These are phyloP conservation scores for Cercospora canescens DNA, from an alignment of 2,329 filamentous ascomycete genomes.

Conservation along the genomic window DNA sequence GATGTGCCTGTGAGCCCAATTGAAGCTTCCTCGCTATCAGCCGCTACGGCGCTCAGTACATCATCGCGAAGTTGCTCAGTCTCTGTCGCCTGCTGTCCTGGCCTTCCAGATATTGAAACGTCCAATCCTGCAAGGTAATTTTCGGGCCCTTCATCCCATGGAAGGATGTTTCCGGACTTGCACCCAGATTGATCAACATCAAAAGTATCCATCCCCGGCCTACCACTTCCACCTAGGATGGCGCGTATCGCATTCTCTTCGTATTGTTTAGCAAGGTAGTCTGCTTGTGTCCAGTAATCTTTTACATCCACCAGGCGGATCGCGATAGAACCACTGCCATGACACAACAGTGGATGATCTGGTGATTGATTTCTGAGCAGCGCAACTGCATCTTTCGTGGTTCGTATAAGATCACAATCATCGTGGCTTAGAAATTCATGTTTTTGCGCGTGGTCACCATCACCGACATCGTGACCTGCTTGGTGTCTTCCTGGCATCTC, in stretches of 20 bases:
- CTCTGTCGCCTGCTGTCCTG: background rate
- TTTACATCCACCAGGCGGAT: background rate
- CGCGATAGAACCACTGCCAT: background rate
- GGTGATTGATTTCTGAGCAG: slow-evolving; percentile 12
- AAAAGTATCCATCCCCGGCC: background rate
- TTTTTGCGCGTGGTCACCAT: background rate
- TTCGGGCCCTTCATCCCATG: background rate
- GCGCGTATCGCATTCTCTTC: background rate
- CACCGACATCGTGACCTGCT: background rate
- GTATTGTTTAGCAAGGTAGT: background rate
- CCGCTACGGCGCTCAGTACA: background rate
- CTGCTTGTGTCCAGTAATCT: background rate
- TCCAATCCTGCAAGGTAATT: background rate
- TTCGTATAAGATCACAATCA: slow-evolving; percentile 15
- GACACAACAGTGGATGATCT: slow-evolving; percentile 4
- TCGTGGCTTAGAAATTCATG: background rate
- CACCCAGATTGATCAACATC: background rate
- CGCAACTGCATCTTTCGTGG: slow-evolving; percentile 14
- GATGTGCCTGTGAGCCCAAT: background rate
- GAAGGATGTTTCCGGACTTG: background rate
- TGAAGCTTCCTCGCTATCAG: background rate
- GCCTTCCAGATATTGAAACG: background rate
- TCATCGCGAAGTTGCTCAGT: background rate
- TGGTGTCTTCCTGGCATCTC: background rate
- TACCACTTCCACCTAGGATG: background rate